Percentiles rank a stretch among this genome's conserved stretches.
Evolutionary conservation across 148 eudicot genomes (phyloP).

Genomic region (Talinum fruticosum): DNA sequence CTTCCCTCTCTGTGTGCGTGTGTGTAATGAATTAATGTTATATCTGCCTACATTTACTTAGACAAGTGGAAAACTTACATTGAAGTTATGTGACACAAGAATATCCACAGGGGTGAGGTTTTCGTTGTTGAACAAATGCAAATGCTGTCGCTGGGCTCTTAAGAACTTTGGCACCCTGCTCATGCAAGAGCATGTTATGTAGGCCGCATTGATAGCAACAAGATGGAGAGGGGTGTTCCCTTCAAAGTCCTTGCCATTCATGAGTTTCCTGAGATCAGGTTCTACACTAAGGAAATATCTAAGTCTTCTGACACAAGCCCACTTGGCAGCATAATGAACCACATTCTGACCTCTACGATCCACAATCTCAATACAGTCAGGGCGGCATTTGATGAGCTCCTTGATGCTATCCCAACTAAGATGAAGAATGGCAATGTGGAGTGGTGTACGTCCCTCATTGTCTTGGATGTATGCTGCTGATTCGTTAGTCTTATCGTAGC

Average conservation of each 20-base stretch:
- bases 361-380: conserved; percentile 19
- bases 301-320: conserved; percentile 17
- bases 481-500: background rate
- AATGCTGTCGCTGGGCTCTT: background rate
- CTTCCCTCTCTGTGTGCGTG: no score
- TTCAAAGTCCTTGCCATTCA: conserved; percentile 17
- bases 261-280: conserved; percentile 7
- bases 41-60: no score
- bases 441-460: conserved; percentile 4
- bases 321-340: conserved; percentile 22
- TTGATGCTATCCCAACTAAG: background rate
- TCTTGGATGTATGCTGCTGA: conserved; percentile 16
- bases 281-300: background rate
- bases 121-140: conserved; percentile 12
- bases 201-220: background rate
- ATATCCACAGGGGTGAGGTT: conserved; percentile 16
- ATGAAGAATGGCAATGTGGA: conserved; percentile 6
- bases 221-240: conserved; percentile 24
- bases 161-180: no score
- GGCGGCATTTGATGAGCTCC: background rate
- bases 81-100: conserved; percentile 7
- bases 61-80: no score
- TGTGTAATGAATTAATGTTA: no score
- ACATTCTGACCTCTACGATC: conserved; percentile 6
- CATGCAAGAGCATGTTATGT: background rate